Evolutionary conservation across 441 rosid species (phyloP).

Genomic region (Erodium texanum): DNA sequence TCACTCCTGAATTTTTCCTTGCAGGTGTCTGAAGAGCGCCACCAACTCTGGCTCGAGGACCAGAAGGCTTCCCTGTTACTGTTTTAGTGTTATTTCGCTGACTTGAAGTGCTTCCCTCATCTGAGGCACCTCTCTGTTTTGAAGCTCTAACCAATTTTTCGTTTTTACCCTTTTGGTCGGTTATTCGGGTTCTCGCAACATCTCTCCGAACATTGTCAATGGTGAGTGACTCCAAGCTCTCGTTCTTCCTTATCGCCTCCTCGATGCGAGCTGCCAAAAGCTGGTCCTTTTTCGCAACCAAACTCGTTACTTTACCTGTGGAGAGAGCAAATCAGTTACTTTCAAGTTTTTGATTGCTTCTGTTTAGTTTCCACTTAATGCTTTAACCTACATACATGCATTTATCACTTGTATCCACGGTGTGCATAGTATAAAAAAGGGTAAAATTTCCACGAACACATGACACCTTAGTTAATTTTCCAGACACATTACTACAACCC

Average conservation of each 20-base stretch:
- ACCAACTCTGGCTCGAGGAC: constrained; percentile 18
- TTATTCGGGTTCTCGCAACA: constrained; percentile 52
- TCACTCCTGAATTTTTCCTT: constrained; percentile 25
- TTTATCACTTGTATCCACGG: not conserved
- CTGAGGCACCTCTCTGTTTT: constrained; percentile 24
- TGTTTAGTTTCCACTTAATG: no score
- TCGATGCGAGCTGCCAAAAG: constrained; percentile 59
- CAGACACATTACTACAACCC: no score
- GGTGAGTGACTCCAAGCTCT: constrained; percentile 73
- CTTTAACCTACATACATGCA: not conserved
- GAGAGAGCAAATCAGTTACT: not conserved
- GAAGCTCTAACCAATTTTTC: constrained; percentile 36
- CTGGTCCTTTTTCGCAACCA: constrained; percentile 59
- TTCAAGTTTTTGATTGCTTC: no score
- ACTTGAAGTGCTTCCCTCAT: not conserved
- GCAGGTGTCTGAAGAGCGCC: constrained; percentile 15
- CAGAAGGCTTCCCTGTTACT: constrained; percentile 24
- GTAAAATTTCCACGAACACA: no score
- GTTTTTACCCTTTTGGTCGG: constrained; percentile 47
- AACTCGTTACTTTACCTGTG: constrained; percentile 83
- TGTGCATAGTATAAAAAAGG: no score
- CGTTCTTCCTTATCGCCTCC: constrained; percentile 77
- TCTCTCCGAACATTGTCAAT: constrained; percentile 56
- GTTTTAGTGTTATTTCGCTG: constrained; percentile 24
- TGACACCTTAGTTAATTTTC: no score